Evolutionary conservation across 169 alveolate genomes (phyloP), one percentile per base, ranked within the genome.

Genomic region (Eimeria sp.): DNA sequence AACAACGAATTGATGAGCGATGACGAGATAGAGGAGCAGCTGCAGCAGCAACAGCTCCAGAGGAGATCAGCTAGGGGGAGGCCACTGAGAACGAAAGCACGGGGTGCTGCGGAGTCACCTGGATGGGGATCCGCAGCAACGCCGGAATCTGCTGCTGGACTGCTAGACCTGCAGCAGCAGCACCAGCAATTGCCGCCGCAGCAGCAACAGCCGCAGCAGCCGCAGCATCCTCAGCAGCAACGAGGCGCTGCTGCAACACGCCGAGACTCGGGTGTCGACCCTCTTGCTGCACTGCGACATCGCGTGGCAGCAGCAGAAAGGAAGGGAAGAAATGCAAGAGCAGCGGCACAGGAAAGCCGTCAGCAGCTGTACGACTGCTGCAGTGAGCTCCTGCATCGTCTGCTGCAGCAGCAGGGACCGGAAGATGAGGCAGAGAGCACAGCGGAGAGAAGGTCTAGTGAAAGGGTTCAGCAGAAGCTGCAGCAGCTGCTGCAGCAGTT

Each of bases 401-500:
- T 83, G 91, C 90, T 51, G 73, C 91, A 83, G 91, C 91, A 83
- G 75, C 91, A 83, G 27, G 73, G 54, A 30, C 91, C 91, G 51
- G 91, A 83, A 7, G 91, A 83, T 2, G 91, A 83, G 73, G 91
- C 73, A 27, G 91, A 83, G 75, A 51, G 57, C 73, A 22, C 73
- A 7, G 16, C 75, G 34, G 91, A 83, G 73, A n/a, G 91, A 34
- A 83, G 91, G 34, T 58, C 91, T 16, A 83, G 91, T 51, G 91
- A 83, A 83, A 49, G 91, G 75, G 91, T 83, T 73, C 91, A 83
- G 75, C 91, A 83, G 14, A 83, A 83, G 75, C 67, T 83, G 91
- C 91, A 83, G 91, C 91, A 83, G 91, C 45, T 54, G 75, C 91
- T 83, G 91, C 91, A 49, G 91, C 91, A 83, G 91, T 75, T 83